Percentiles rank a stretch among this genome's conserved stretches.
Evolutionary conservation across 225 moss, liverwort and hornwort genomes (phyloP).

Genomic region (Marchantia polymorpha): DNA sequence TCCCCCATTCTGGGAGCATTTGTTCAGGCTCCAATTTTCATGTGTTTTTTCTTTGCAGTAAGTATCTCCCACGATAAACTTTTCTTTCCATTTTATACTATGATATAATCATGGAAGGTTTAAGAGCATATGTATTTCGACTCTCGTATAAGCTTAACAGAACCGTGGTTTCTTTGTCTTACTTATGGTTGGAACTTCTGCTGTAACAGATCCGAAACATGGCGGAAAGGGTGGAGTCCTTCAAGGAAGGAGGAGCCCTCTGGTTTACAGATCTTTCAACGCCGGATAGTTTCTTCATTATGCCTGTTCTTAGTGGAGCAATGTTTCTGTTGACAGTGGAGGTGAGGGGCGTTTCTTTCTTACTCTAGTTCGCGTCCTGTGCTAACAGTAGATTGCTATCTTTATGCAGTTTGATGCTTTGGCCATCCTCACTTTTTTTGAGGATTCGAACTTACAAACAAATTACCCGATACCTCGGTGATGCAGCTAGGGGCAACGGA

Average conservation of each 20-base stretch:
- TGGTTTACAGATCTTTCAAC: slow-evolving; percentile 98
- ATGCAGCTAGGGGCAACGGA: slow-evolving; percentile 92
- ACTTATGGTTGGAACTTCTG: neutral
- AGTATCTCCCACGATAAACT: slow-evolving; percentile 20
- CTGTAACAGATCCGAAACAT: slow-evolving; percentile 77
- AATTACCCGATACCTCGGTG: neutral
- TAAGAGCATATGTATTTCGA: neutral
- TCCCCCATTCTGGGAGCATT: slow-evolving; percentile 91
- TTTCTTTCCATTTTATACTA: neutral
- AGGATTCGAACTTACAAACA: neutral
- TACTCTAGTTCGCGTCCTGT: neutral
- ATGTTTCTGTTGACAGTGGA: slow-evolving; percentile 81
- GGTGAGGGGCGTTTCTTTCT: slow-evolving; percentile 39
- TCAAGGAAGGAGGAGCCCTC: slow-evolving; percentile 86
- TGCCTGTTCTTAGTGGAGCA: slow-evolving; percentile 88
- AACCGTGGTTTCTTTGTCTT: too few species aligned
- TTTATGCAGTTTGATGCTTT: neutral
- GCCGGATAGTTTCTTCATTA: slow-evolving; percentile 75
- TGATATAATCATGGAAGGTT: neutral
- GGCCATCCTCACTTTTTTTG: neutral
- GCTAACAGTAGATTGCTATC: neutral
- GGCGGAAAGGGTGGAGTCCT: slow-evolving; percentile 93
- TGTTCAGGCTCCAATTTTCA: slow-evolving; percentile 93
- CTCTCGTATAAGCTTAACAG: neutral
- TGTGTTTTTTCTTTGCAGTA: slow-evolving; percentile 99